phyloP scores from a whole-genome alignment of 2,329 filamentous ascomycete genomes.

The Ophiocordyceps unilateralis region DNA sequence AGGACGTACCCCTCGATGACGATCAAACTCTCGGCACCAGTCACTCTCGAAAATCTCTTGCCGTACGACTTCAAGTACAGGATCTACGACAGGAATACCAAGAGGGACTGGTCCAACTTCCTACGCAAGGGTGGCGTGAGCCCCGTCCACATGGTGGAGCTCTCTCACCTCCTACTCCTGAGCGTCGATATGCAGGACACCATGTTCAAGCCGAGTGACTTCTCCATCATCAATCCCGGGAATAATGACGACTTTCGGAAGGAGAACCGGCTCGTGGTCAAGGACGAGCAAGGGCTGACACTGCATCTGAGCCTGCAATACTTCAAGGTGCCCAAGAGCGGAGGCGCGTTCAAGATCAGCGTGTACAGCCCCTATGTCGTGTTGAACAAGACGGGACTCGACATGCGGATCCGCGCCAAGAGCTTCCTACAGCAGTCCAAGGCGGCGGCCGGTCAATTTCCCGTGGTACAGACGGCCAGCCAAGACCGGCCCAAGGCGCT shows the following conservation, averaged over 20 bases:
- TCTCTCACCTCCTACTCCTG: constrained; percentile 81
- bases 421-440: constrained; percentile 71
- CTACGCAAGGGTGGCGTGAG: constrained; percentile 90
- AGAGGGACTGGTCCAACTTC: constrained; percentile 98
- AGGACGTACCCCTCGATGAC: constrained; percentile 89
- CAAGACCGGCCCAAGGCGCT: constrained; percentile 51
- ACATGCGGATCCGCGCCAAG: constrained; percentile 77
- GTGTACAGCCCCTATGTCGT: constrained; percentile 92
- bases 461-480: constrained; percentile 30
- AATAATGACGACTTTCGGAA: constrained; percentile 74
- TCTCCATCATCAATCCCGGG: constrained; percentile 89
- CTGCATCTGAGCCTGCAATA: constrained; percentile 81
- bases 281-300: constrained; percentile 66
- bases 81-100: constrained; percentile 96
- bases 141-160: constrained; percentile 89
- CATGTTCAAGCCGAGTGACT: constrained; percentile 85
- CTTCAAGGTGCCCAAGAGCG: constrained; percentile 74
- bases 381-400: constrained; percentile 84
- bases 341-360: constrained; percentile 89
- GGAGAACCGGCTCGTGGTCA: constrained; percentile 63
- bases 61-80: constrained; percentile 99
- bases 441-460: constrained; percentile 65
- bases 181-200: constrained; percentile 97
- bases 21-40: constrained; percentile 75
- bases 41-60: constrained; percentile 85